Base-by-base conservation (phyloP, 257 asterid genomes). In the Lycium ferocissimum region DNA sequence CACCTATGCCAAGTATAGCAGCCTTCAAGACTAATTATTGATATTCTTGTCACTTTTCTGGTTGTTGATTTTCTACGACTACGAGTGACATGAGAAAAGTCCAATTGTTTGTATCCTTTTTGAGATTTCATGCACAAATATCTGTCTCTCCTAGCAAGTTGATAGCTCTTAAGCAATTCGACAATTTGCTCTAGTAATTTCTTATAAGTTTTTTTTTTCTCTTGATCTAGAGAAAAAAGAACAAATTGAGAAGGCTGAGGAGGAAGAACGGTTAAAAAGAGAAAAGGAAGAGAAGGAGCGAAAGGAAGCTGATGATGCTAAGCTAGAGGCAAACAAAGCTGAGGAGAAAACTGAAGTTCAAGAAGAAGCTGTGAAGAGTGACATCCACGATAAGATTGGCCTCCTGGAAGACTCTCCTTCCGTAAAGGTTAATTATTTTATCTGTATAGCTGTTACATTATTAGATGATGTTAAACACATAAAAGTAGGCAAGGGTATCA, bases 241-340 rank as follows among this genome's bases (percentile, higher is more conserved):
- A 88, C 94, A 88, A 89, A 94, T 96, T 82, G 99, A 96, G 73
- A 92, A 89, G 90, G 98, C 96, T 47, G 99, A 96, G 92, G 99
- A 94, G 87, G 92, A 93, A 83, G 98, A 96, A 67, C 90, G 98
- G 83, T 86, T 91, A 81, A 91, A 89, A 91, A 96, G 89, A 86
- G 99, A 93, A 88, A 94, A 94, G 81, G 99, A 94, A 89, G 95
- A 92, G 87, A 91, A 89, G 86, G 94, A 88, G 82, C 89, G 91
- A 81, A 89, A 89, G 86, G 93, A 94, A 89, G 91, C 93, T 67
- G 90, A 93, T 86, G 92, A 88, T 84, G 89, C 92, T 84, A 86
- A 87, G 79, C 83, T 61, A 85, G 88, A 92, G 89, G 88, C 89
- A 80, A 87, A 80, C 82, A 83, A 86, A 84, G 83, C 85, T 38